Evolutionary conservation across 805 yeast species (phyloP), one percentile per base, ranked within the genome.

Genomic region (Zygosaccharomyces kombuchaensis): DNA sequence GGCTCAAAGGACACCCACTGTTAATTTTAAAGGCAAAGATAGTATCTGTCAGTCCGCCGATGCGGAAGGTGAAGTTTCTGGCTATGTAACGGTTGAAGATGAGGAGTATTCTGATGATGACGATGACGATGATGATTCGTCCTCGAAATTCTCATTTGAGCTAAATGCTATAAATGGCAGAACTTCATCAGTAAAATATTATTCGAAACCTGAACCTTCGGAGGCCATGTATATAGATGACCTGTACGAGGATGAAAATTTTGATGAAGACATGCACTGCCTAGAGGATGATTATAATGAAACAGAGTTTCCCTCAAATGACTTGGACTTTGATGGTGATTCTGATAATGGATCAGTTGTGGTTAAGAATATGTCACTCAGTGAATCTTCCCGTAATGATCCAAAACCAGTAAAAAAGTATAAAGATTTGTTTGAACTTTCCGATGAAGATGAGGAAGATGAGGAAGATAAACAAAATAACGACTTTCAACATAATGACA

Each of bases 151-250:
- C 51, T 78, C 83, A 1, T 80, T 80, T 51, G 79, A 76, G 39
- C 67, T 68, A 35, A 72, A 69, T 13, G 64, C 61, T 1, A 53
- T 63, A 6, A 70, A 75, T n/a, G 79, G 78, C 2, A 66, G 84
- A 48, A 76, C 77, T 44, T 66, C 76, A 1, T 78, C 83, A 0
- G 71, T 75, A 17, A 73, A 76, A 47, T 78, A 78, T 57, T 78
- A 80, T 56, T 59, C 65, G 1, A 62, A 66, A 37, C 56, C 58
- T 2, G 65, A 57, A 16, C 62, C 65, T 2, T 51, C 53, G 10
- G 61, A 56, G 10, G 66, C 66, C 9, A 62, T 67, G 23, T 72
- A 72, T 32, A 53, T 71, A 12, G 68, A 70, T 52, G 75, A 70
- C 44, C 45, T 63, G 27, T 63, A 67, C 40, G 73, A 62, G 10